Percentiles rank a stretch among this genome's conserved stretches.
These are phyloP conservation scores for Yarrowia sp. DNA, from an alignment of 805 yeast species.

Conservation along the genomic window DNA sequence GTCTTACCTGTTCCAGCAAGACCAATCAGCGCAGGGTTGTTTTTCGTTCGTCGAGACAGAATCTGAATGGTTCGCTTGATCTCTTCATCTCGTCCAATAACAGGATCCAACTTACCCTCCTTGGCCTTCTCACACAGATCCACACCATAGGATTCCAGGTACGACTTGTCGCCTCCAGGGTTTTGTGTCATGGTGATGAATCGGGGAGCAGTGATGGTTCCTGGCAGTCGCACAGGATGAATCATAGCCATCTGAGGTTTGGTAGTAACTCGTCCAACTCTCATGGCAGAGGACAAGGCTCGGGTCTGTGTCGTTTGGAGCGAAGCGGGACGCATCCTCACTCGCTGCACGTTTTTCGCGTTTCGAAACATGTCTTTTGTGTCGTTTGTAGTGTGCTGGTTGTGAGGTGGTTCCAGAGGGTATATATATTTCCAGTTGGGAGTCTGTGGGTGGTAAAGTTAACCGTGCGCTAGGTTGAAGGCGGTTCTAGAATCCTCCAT, in stretches of 20 bases:
- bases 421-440: background rate
- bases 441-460: background rate
- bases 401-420: no score
- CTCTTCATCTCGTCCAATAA: constrained; percentile 95
- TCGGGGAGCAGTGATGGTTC: background rate
- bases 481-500: constrained; percentile 11
- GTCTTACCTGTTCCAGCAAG: constrained; percentile 98
- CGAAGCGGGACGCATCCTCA: background rate
- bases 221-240: background rate
- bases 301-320: background rate
- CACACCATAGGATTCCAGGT: constrained; percentile 74
- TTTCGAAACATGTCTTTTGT: constrained; percentile 5
- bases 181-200: constrained; percentile 12
- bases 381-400: background rate
- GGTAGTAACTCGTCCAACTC: no score
- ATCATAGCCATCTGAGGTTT: no score
- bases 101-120: constrained; percentile 92
- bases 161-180: constrained; percentile 18
- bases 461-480: constrained; percentile 10
- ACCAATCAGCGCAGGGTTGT: constrained; percentile 93
- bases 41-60: constrained; percentile 86
- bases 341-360: constrained; percentile 8
- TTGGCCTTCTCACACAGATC: constrained; percentile 83
- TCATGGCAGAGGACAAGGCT: background rate
- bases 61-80: constrained; percentile 91